These are phyloP conservation scores for Hymenoscyphus occultus DNA, from an alignment of 2,329 filamentous ascomycete species.

Conservation along the genomic window DNA sequence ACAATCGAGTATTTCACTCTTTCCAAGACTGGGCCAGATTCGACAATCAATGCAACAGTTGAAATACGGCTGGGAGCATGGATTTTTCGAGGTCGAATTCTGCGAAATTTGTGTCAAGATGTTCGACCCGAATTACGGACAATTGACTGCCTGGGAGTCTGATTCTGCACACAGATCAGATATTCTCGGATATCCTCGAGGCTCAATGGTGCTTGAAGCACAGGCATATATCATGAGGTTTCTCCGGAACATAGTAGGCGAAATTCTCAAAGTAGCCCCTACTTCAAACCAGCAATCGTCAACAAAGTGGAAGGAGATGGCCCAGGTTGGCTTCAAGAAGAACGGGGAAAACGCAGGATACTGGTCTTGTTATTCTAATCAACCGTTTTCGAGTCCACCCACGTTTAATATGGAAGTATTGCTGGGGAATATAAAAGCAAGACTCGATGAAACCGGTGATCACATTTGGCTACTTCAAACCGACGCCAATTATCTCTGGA, in stretches of 20 bases:
- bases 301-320: background rate
- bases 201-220: constrained; percentile 18
- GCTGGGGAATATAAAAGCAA: constrained; percentile 5
- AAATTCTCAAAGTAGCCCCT: constrained; percentile 10
- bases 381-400: constrained; percentile 15
- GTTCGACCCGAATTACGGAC: constrained; percentile 9
- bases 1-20: background rate
- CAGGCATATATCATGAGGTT: constrained; percentile 13
- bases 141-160: constrained; percentile 13
- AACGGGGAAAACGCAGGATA: background rate
- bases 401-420: constrained; percentile 10
- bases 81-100: background rate
- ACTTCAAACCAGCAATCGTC: background rate
- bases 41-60: background rate
- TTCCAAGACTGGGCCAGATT: background rate
- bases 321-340: background rate
- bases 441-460: constrained; percentile 5
- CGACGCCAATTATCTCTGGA: constrained; percentile 9
- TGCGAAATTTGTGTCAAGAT: constrained; percentile 1
- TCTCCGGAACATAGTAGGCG: constrained; percentile 4
- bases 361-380: constrained; percentile 7
- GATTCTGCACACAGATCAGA: constrained; percentile 11
- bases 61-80: background rate
- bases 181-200: constrained; percentile 19
- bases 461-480: constrained; percentile 18